Base-by-base conservation (phyloP, 768 basidiomycete species). In the Amanita brunnescens region DNA sequence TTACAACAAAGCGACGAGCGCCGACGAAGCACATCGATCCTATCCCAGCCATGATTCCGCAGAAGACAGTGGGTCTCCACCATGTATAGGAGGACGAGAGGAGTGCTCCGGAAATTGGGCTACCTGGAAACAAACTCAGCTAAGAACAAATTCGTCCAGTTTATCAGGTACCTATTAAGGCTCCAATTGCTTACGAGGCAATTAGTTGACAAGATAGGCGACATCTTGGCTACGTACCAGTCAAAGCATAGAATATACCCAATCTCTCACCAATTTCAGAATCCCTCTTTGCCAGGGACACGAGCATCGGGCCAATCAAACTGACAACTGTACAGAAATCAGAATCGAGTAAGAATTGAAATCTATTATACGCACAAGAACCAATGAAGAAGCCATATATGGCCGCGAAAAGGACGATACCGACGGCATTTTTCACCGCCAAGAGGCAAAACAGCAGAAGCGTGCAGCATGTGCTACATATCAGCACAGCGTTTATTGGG, bases 51-150 rank as follows among this genome's bases (percentile, higher is more conserved):
- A 61, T 69, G n/a, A 70, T 21, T 38, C 78, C 80, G 24, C 74
- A 67, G 57, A 81, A 84, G 6, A 81, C 49, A 9, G 74, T 74
- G 1, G 78, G 77, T 30, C 75, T 68, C 77, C 78, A 81, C 82
- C 82, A 84, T 5, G 75, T 57, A 52, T 75, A 81, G 0, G 68
- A 61, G 6, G 67, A 54, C 0, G 78, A 72, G 6, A 84, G 70
- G 23, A 83, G 63, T 3, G 78, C 74, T 0, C 82, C 82, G 29
- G 74, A 74, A 51, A 83, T 75, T 1, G 82, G 81, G 0, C 77
- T 73, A 12, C 80, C 80, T 73, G 49, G 29, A 45, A 49, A 38
- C 1, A 24, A 12, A n/a, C n/a, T 57, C 9, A 54, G 51, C 20
- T 13, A 37, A n/a, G 14, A 18, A 33, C 38, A n/a, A 32, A n/a